Evolutionary conservation across 306 rosid species (phyloP).

Genomic region (Sesbania bispinosa): DNA sequence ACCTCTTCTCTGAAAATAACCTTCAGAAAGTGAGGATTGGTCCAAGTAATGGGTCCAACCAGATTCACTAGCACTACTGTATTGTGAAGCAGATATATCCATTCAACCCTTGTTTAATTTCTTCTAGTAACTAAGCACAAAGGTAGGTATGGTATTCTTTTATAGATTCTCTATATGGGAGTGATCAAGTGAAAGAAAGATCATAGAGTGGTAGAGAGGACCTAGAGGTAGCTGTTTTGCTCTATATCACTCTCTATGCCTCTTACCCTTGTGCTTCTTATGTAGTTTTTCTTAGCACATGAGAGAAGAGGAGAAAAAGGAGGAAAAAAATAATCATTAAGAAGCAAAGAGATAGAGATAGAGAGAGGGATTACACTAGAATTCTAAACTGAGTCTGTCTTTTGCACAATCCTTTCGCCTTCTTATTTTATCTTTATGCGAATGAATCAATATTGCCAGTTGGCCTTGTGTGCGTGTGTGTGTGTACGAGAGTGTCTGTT

Average conservation of each 20-base stretch:
- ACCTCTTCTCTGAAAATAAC: constrained; percentile 22
- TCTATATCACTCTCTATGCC: neutral
- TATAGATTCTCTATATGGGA: constrained; percentile 5
- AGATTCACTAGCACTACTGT: constrained; percentile 71
- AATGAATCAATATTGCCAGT: constrained; percentile 71
- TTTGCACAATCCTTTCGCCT: constrained; percentile 50
- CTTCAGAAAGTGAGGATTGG: constrained; percentile 55
- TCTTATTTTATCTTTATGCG: constrained; percentile 51
- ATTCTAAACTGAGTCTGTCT: constrained; percentile 56
- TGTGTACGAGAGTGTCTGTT: constrained; percentile 25
- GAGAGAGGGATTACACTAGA: constrained; percentile 37
- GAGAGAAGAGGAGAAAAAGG: constrained; percentile 15
- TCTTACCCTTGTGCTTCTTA: constrained; percentile 20
- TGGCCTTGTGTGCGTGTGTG: constrained; percentile 59
- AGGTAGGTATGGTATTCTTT: neutral
- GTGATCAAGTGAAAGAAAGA: constrained; percentile 16
- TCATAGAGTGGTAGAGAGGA: neutral
- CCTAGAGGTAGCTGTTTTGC: constrained; percentile 4
- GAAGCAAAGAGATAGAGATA: neutral
- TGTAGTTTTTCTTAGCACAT: constrained; percentile 20
- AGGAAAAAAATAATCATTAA: constrained; percentile 21
- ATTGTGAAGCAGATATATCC: constrained; percentile 63
- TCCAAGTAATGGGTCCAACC: constrained; percentile 92
- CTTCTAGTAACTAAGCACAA: constrained; percentile 1
- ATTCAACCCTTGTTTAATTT: constrained; percentile 27